These are phyloP conservation scores for Fusarium mexicanum DNA, from an alignment of 2,329 filamentous ascomycete species.

Conservation along the genomic window DNA sequence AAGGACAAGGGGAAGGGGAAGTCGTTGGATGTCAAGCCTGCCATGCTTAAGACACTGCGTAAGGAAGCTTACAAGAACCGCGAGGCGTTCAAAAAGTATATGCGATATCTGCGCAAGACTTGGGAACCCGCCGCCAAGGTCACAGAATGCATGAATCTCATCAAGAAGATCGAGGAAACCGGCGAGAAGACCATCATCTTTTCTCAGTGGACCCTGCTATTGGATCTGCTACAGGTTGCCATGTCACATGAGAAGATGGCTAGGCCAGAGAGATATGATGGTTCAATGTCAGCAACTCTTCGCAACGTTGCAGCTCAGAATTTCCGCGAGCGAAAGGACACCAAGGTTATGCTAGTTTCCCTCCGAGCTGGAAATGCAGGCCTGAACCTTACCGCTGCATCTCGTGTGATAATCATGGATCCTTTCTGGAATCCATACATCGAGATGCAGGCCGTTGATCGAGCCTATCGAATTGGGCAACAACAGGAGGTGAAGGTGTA, in stretches of 20 bases:
- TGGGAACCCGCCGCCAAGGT: slow-evolving; percentile 86
- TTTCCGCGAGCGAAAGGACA: slow-evolving; percentile 71
- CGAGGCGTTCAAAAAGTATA: slow-evolving; percentile 73
- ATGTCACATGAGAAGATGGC: slow-evolving; percentile 70
- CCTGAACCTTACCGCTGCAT: slow-evolving; percentile 84
- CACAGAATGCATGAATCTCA: slow-evolving; percentile 77
- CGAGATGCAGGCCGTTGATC: slow-evolving; percentile 91
- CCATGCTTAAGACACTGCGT: slow-evolving; percentile 72
- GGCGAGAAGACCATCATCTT: slow-evolving; percentile 79
- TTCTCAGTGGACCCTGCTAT: slow-evolving; percentile 80
- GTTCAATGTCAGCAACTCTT: slow-evolving; percentile 74
- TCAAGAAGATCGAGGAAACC: slow-evolving; percentile 71
- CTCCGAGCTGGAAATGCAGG: slow-evolving; percentile 85
- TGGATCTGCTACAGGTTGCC: slow-evolving; percentile 78
- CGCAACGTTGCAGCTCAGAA: slow-evolving; percentile 75
- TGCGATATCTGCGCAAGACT: slow-evolving; percentile 71
- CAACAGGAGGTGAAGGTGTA: slow-evolving; percentile 78
- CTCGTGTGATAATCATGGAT: slow-evolving; percentile 88
- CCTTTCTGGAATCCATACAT: slow-evolving; percentile 96
- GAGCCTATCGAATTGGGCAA: slow-evolving; percentile 89
- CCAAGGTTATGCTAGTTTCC: slow-evolving; percentile 82
- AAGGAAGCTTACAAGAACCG: slow-evolving; percentile 71
- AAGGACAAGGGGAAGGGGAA: slow-evolving; percentile 54
- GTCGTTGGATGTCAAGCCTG: slow-evolving; percentile 55
- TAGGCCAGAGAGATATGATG: slow-evolving; percentile 79